Base-by-base conservation (phyloP, 257 asterid genomes). In the Nicotiana paniculata region DNA sequence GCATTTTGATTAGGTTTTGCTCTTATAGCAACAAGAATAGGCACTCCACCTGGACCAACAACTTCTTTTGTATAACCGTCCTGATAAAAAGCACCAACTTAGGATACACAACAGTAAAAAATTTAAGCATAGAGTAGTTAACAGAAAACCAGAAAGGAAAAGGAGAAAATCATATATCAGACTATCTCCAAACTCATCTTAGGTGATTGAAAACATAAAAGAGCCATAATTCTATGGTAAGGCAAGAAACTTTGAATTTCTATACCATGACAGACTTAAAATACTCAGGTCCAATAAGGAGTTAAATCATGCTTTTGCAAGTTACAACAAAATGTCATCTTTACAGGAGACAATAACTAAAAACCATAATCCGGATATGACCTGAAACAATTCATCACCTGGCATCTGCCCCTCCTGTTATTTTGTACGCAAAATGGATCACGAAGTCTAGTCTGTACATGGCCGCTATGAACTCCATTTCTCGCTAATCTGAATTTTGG, bases 401-500 rank as follows among this genome's bases (percentile, higher is more conserved):
- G 85, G 90, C 99, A 95, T 88, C 85, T 88, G 78, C 97, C 97
- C 85, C 87, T 92, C 48, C 90, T 89, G 82, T 91, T 90, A 85
- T 88, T 85, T 68, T 28, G 91, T 57, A 89, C 59, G 89, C 99
- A 93, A 83, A 91, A 93, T 67, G 97, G 93, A 90, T 95, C 99
- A 0, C 85, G 87, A 37, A 91, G 91, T 66, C 90, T 90, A 21
- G 87, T 90, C 88, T 91, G 97, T 79, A 93, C 93, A 84, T 95
- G 99, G 63, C 99, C 99, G 54, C 97, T 92, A 30, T 95, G 99
- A 78, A 90, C 91, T 33, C 94, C 94, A 62, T 88, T 74, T 84
- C 85, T 90, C 67, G 24, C 66, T 28, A 91, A 75, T 9, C 83
- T 84, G 78, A 95, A 93, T 46, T 87, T 92, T 1, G 96, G 95